phyloP scores from a whole-genome alignment of 164 flowering plant genomes.

The Stephania cephalantha region DNA sequence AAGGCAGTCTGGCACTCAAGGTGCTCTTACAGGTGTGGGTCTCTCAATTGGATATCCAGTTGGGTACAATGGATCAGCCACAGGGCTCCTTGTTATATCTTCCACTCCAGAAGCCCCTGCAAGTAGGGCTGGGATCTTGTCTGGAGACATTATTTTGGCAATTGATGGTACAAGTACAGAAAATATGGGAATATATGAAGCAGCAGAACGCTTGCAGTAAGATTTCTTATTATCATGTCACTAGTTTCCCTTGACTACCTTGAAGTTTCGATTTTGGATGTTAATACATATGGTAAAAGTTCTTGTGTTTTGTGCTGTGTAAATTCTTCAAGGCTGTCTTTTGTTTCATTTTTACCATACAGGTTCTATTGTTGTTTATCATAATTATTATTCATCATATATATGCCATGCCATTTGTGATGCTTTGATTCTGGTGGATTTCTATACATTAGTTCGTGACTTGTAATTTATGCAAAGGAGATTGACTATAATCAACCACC shows the following conservation, averaged over 20 bases:
- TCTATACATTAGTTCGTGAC: not conserved
- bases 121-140: conserved; percentile 64
- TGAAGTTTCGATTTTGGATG: not conserved
- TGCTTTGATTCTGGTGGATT: not conserved
- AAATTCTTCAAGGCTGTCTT: not conserved
- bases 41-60: conserved; percentile 85
- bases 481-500: not conserved
- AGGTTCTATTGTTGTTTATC: not conserved
- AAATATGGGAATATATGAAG: conserved; percentile 83
- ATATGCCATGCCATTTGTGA: not conserved
- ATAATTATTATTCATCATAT: not conserved
- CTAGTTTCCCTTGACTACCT: not conserved
- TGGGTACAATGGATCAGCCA: conserved; percentile 39
- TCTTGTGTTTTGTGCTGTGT: not conserved
- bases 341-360: not conserved
- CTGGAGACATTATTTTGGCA: conserved; percentile 77
- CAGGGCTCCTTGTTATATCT: conserved; percentile 82
- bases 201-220: conserved; percentile 92
- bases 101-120: conserved; percentile 96
- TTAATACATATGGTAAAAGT: not conserved
- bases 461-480: not conserved
- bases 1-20: conserved; percentile 99
- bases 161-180: conserved; percentile 72
- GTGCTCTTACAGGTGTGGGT: conserved; percentile 94
- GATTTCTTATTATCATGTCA: conserved; percentile 16